Base-by-base conservation (phyloP, 2,329 filamentous ascomycete species). In the Ceratocystis ficicola region DNA sequence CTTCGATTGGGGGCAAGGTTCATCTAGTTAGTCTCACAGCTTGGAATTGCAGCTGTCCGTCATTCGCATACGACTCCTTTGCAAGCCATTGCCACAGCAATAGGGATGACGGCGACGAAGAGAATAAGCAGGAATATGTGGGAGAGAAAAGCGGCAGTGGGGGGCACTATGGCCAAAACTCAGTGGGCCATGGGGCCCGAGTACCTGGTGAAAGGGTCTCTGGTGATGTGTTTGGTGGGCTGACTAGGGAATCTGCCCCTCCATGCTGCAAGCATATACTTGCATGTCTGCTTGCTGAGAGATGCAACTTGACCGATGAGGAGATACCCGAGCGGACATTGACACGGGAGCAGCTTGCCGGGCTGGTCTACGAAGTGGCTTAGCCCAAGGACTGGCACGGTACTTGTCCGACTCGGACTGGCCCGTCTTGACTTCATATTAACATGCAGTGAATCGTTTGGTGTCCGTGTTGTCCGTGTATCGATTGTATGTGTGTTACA, bases 41-140 rank as follows among this genome's bases (percentile, higher is more conserved):
- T 1, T 97, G 94, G 94, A 91, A 88, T 74, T 99, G 94, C 75
- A 89, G 85, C 0, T 99, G 94, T 77, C 87, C 91, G 2, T 86
- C 85, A 1, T 97, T 97, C 74, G 81, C 87, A 0, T 86, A 95
- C 69, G 79, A 86, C 22, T 83, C 86, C 1, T 92, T 91, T 70
- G 79, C 71, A 25, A 68, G 64, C 8, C 44, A n/a, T 55, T 15
- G 3, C 36, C 25, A n/a, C 36, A 62, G 22, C 30, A 8, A 3
- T 6, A 22, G 17, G 17, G 20, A 20, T 10, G 28, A 20, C 25
- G n/a, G n/a, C 41, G 62, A 63, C 36, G 28, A 12, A 17, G 62
- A 52, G 12, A 12, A 41, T 15, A 25, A 52, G 44, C 17, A 48
- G 3, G 20, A 22, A n/a, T 41, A 12, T 41, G 36, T 41, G 60